Base-by-base conservation (phyloP, 192 early-diverging fungal genomes). In the Coemansia furcata region DNA sequence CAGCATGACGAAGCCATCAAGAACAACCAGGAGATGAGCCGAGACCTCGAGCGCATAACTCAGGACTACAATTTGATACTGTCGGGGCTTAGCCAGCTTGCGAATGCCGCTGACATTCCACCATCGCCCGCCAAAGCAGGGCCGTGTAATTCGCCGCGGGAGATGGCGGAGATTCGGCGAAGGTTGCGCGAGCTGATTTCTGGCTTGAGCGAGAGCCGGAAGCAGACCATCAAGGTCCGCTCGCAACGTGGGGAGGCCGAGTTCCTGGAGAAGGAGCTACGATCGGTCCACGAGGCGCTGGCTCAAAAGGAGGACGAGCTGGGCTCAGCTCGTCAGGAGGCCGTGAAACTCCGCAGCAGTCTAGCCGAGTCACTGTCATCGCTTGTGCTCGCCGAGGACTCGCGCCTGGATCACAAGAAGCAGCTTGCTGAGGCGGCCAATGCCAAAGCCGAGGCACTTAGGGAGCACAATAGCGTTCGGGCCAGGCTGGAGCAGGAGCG, bases 201-300 rank as follows among this genome's bases (percentile, higher is more conserved):
- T 7, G 76, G 73, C 3, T 66, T 80, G n/a, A 65, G 64, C 11
- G 74, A 66, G 10, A 74, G 71, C 29, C 71, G 76, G 43, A 69
- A 67, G 63, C 74, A 76, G 55, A 71, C 73, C 66, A 58, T 61
- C 17, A 77, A 77, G 57, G 65, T 84, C 63, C 63, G 77, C n/a
- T 73, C 77, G 9, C 77, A 84, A 61, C 77, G 81, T 7, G 67
- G 76, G 7, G 81, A 84, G 46, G 77, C 82, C 4, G 76, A 73
- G 63, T 77, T 80, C 42, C 52, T 84, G 14, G 82, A 84, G 36
- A 44, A 77, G 82, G 82, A 84, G 68, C 58, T 80, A 40, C 76
- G 80, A 32, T 64, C 82, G 4, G 64, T 60, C 17, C 60, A 64
- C 9, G 71, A 77, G 58, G 73, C 82, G 35, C 71, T 78, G 14